Conservation (phyloP, 2,329 filamentous ascomycete species). For the Stemphylium vesicarium region DNA sequence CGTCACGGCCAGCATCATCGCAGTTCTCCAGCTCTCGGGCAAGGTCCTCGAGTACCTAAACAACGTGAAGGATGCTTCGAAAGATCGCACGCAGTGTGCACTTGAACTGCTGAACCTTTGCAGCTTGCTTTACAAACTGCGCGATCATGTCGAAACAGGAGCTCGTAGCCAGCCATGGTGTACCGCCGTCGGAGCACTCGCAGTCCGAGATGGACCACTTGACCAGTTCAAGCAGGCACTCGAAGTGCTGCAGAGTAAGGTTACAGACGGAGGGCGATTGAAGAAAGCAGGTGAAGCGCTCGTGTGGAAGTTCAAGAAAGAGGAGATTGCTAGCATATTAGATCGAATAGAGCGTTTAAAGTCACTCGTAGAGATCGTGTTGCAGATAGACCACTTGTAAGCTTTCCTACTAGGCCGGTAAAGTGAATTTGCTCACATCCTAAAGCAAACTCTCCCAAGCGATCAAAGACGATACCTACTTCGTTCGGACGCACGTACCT, state of each 20-base stretch:
- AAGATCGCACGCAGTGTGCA: conserved; percentile 25
- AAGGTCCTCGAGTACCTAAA: conserved; percentile 28
- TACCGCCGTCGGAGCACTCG: conserved; percentile 21
- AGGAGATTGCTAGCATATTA: conserved; percentile 26
- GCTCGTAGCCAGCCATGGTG: conserved; percentile 26
- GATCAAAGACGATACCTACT: conserved; percentile 14
- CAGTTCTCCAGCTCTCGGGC: conserved; percentile 29
- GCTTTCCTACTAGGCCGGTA: conserved; percentile 26
- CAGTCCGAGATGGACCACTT: conserved; percentile 29
- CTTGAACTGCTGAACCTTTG: conserved; percentile 27
- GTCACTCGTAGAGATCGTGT: conserved; percentile 17
- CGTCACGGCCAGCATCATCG: conserved; percentile 31
- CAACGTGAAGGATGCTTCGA: conserved; percentile 32
- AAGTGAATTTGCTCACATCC: conserved; percentile 1
- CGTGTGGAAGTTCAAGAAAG: conserved; percentile 23
- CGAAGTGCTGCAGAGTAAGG: conserved; percentile 18
- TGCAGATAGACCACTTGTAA: conserved; percentile 35
- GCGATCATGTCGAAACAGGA: conserved; percentile 25
- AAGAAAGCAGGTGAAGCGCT: conserved; percentile 12
- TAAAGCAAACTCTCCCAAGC: conserved; percentile 21
- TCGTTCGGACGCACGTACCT: conserved; percentile 1
- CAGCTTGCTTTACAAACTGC: conserved; percentile 25
- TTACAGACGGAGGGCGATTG: conserved; percentile 17
- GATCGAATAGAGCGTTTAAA: conserved; percentile 27
- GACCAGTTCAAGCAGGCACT: conserved; percentile 35